phyloP scores from a whole-genome alignment of 78 protist species.

The Protostelium mycophagum region DNA sequence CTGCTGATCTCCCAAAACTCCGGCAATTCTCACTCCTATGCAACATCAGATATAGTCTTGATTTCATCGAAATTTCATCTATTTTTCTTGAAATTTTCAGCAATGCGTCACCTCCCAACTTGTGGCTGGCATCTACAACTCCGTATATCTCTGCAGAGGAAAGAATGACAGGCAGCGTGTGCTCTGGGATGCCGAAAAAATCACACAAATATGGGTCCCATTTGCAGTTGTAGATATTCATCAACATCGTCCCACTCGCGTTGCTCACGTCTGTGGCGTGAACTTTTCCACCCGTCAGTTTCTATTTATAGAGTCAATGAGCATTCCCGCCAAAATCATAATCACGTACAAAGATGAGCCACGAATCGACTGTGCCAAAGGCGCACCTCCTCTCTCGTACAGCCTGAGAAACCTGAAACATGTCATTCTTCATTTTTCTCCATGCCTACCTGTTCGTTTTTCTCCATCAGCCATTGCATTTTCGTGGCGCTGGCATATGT shows the following conservation, averaged over 20 bases:
- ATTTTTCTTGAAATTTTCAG: too few species aligned
- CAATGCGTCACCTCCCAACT: constrained; percentile 36
- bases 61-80: constrained; percentile 21
- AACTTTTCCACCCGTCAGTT: constrained; percentile 78
- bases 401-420: background rate
- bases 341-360: constrained; percentile 79
- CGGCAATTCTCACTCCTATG: background rate
- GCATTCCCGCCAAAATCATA: too few species aligned
- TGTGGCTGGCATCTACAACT: background rate
- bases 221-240: constrained; percentile 75
- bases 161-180: constrained; percentile 44
- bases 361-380: constrained; percentile 95
- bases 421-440: too few species aligned
- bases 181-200: constrained; percentile 46
- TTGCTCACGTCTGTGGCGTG: constrained; percentile 96
- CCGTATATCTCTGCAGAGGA: constrained; percentile 69
- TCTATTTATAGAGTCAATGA: too few species aligned
- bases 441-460: background rate
- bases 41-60: background rate
- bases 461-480: constrained; percentile 86
- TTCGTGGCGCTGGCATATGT: constrained; percentile 81
- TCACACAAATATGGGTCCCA: constrained; percentile 84
- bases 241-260: constrained; percentile 95
- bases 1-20: constrained; percentile 97
- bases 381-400: constrained; percentile 14